These are phyloP conservation scores for Trypanosoma caninum DNA, from an alignment of 208 protist genomes.

Conservation along the genomic window DNA sequence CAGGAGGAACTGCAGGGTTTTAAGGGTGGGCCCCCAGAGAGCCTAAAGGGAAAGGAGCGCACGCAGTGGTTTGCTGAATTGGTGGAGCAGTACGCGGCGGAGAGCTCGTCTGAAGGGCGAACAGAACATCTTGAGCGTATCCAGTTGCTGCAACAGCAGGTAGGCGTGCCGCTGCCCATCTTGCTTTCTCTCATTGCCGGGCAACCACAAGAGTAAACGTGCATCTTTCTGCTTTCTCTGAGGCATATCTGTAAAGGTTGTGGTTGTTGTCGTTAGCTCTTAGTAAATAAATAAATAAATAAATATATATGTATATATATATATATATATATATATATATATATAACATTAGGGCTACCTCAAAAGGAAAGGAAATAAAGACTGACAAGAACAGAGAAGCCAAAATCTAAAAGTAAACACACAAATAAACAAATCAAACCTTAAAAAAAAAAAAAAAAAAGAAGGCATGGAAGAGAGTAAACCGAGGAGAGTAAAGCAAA, in stretches of 20 bases:
- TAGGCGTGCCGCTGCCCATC: conserved; percentile 77
- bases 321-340: conserved; percentile 18
- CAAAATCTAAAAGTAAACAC: conserved; percentile 3
- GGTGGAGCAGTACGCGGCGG: conserved; percentile 36
- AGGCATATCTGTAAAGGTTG: conserved; percentile 1
- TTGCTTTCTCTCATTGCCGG: conserved; percentile 77
- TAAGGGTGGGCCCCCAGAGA: conserved; percentile 37
- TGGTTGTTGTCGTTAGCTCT: neutral
- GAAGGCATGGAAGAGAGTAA: neutral
- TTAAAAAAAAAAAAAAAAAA: neutral
- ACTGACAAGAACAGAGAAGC: conserved; percentile 5
- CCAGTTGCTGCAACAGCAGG: conserved; percentile 78
- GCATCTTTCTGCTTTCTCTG: conserved; percentile 1
- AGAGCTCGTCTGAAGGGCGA: conserved; percentile 28
- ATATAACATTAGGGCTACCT: neutral
- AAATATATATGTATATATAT: conserved; percentile 9
- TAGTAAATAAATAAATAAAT: neutral
- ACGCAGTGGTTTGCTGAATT: conserved; percentile 68
- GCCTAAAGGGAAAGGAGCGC: conserved; percentile 50
- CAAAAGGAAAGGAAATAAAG: neutral
- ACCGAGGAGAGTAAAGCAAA: neutral
- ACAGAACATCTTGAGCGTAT: conserved; percentile 79
- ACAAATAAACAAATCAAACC: neutral
- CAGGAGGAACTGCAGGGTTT: conserved; percentile 65
- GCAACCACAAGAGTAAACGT: conserved; percentile 29